These are phyloP conservation scores for Gaeumannomyces sp. DNA, from an alignment of 2,329 filamentous ascomycete genomes.

Conservation along the genomic window DNA sequence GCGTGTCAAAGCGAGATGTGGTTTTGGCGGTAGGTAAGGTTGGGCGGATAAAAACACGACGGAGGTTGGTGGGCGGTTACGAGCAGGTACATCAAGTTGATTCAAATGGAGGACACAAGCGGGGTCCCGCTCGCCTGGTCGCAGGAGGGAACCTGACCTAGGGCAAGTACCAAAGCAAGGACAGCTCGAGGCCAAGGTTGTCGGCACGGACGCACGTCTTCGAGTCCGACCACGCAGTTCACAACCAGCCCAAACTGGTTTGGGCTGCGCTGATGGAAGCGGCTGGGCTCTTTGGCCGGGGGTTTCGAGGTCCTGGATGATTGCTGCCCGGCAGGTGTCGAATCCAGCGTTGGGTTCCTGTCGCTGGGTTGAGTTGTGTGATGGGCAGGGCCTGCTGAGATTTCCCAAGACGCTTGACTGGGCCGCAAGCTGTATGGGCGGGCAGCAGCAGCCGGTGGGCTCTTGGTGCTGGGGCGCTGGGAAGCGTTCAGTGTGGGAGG, in stretches of 20 bases:
- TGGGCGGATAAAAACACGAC: background rate
- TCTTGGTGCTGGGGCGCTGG: no score
- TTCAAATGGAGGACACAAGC: constrained; percentile 1
- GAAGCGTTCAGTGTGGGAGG: background rate
- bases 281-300: background rate
- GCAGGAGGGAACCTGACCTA: background rate
- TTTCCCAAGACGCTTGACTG: background rate
- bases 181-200: background rate
- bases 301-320: background rate
- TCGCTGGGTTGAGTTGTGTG: background rate
- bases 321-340: background rate
- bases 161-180: background rate
- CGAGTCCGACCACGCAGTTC: background rate
- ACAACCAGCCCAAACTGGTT: background rate
- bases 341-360: background rate
- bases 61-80: background rate
- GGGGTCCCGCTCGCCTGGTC: background rate
- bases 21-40: background rate
- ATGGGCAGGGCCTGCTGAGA: background rate
- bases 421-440: background rate
- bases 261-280: background rate
- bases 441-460: no score
- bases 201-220: no score
- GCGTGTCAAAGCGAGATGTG: background rate
- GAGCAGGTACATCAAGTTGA: background rate